Percentiles rank a stretch among this genome's conserved stretches.
phyloP scores from a whole-genome alignment of 208 protist species.

The Crithidia bombi region DNA sequence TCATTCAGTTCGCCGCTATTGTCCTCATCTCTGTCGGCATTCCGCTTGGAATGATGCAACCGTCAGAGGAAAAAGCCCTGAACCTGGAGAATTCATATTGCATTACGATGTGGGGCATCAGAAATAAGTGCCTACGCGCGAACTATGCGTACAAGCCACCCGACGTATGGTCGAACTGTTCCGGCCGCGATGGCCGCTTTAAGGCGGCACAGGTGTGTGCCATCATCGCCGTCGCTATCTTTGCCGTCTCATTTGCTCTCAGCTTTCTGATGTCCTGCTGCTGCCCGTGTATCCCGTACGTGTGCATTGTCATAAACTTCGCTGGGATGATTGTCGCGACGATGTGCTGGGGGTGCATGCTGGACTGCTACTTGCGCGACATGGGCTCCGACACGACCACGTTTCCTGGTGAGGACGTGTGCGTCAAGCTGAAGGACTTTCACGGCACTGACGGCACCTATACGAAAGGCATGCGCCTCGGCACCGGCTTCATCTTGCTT shows the following conservation, averaged over 20 bases:
- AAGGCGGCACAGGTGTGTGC: conserved; percentile 42
- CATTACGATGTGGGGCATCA: conserved; percentile 59
- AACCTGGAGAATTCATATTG: conserved; percentile 28
- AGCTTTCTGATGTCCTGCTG: conserved; percentile 38
- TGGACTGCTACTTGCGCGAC: conserved; percentile 33
- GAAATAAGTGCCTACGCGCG: conserved; percentile 34
- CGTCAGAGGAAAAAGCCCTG: conserved; percentile 7
- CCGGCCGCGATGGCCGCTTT: conserved; percentile 32
- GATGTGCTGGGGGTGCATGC: conserved; percentile 52
- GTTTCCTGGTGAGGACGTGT: conserved; percentile 10
- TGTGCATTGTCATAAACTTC: conserved; percentile 40
- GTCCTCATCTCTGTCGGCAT: conserved; percentile 28
- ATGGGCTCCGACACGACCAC: conserved; percentile 6
- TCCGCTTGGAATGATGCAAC: conserved; percentile 29
- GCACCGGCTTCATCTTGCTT: conserved; percentile 50
- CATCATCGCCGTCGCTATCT: conserved; percentile 34
- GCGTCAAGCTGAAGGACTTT: conserved; percentile 29
- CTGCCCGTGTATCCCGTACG: conserved; percentile 38
- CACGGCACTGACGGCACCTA: conserved; percentile 17
- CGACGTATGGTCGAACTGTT: conserved; percentile 35
- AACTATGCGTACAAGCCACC: conserved; percentile 23
- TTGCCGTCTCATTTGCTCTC: conserved; percentile 21
- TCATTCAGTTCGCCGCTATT: conserved; percentile 39
- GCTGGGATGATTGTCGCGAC: conserved; percentile 16
- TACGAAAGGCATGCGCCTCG: conserved; percentile 35